Evolutionary conservation across 768 basidiomycete species (phyloP).

Genomic region (Psilocybe sp.): DNA sequence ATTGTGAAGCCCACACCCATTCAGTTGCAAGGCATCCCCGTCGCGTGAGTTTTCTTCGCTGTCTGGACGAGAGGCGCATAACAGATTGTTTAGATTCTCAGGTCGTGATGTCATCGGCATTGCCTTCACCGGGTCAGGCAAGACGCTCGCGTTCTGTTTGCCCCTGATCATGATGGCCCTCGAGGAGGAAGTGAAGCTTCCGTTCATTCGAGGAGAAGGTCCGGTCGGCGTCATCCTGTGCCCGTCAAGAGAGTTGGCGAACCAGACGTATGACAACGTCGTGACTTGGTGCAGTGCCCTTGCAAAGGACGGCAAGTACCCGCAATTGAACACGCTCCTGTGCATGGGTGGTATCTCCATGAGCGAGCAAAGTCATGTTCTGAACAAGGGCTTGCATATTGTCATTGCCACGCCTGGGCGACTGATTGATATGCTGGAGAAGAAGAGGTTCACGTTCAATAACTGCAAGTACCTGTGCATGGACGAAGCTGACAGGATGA

Average conservation of each 20-base stretch:
- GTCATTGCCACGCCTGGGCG: slow-evolving; percentile 97
- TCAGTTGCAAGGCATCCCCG: slow-evolving; percentile 94
- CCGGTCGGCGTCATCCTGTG: slow-evolving; percentile 96
- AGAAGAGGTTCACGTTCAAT: slow-evolving; percentile 87
- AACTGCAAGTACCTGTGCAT: slow-evolving; percentile 96
- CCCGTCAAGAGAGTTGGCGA: slow-evolving; percentile 94
- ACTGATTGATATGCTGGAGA: slow-evolving; percentile 97
- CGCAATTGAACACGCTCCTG: slow-evolving; percentile 81
- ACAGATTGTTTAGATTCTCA: slow-evolving; percentile 61
- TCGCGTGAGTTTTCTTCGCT: slow-evolving; percentile 59
- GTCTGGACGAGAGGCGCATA: slow-evolving; percentile 7
- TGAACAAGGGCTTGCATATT: slow-evolving; percentile 90
- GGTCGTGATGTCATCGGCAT: slow-evolving; percentile 99
- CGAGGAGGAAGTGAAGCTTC: slow-evolving; percentile 89
- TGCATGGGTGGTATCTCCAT: slow-evolving; percentile 99
- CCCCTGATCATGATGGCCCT: slow-evolving; percentile 95
- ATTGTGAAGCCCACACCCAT: slow-evolving; percentile 92
- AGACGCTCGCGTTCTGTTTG: slow-evolving; percentile 98
- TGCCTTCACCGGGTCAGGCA: slow-evolving; percentile 98
- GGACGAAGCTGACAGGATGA: slow-evolving; percentile 99
- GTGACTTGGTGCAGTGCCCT: slow-evolving; percentile 82
- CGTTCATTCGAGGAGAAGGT: slow-evolving; percentile 91
- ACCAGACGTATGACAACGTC: slow-evolving; percentile 96
- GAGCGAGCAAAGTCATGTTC: slow-evolving; percentile 92
- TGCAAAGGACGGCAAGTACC: slow-evolving; percentile 77